These are phyloP conservation scores for Alternaria conjuncta DNA, from an alignment of 2,329 filamentous ascomycete genomes.

Conservation along the genomic window DNA sequence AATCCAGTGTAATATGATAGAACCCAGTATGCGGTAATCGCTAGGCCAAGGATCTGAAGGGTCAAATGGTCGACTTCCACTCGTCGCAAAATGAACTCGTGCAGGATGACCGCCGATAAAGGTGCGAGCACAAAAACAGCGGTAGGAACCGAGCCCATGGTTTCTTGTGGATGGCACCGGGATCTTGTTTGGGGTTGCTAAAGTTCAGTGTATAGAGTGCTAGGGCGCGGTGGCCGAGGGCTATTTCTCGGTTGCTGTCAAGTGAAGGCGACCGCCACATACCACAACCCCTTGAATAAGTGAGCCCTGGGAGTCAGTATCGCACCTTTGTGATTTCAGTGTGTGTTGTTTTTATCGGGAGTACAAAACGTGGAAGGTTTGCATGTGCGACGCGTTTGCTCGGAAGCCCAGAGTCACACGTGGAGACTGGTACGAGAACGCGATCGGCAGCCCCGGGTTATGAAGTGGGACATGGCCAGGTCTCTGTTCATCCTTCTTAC, in stretches of 20 bases:
- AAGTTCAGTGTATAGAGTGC: background rate
- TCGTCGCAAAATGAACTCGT: conserved; percentile 22
- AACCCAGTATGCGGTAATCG: conserved; percentile 15
- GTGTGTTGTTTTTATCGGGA: conserved; percentile 1
- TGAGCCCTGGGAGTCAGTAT: background rate
- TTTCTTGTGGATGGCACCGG: background rate
- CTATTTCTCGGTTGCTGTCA: background rate
- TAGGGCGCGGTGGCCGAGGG: background rate
- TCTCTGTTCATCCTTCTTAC: background rate
- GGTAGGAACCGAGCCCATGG: conserved; percentile 12
- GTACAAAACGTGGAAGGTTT: conserved; percentile 13
- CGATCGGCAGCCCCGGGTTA: background rate
- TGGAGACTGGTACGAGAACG: background rate
- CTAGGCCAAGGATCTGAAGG: conserved; percentile 15
- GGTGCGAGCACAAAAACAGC: conserved; percentile 7
- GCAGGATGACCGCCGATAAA: conserved; percentile 18
- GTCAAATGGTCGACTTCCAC: conserved; percentile 26
- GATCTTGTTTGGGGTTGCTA: background rate
- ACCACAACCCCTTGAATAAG: background rate
- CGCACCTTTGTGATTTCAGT: background rate
- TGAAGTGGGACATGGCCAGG: background rate
- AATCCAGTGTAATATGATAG: conserved; percentile 14
- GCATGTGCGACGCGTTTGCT: background rate
- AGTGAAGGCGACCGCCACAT: background rate
- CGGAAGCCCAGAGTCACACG: conserved; percentile 6